Base-by-base conservation (phyloP, 2,329 filamentous ascomycete species). In the Epichloe uncinata region DNA sequence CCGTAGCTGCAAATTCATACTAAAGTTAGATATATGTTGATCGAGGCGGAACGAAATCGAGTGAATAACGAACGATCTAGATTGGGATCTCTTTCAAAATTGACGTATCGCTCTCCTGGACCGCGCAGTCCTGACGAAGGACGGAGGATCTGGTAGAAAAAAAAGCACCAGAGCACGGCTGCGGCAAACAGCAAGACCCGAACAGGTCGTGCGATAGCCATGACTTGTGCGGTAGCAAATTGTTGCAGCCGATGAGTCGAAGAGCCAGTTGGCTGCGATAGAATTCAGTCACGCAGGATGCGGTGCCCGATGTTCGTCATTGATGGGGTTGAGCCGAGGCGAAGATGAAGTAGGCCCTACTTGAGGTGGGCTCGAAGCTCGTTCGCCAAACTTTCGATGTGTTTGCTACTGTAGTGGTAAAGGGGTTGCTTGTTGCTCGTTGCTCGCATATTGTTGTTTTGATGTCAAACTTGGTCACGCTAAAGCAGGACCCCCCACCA, bases 121-220 rank as follows among this genome's bases (percentile, higher is more conserved):
- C 66, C 61, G 60, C 70, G 56, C 61, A 69, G 65, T 70, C 68
- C 55, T 37, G 69, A 67, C 20, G 77, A 72, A 8, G 78, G 74
- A 54, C 77, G 78, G 64, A 85, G 81, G 59, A 93, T 73, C 61
- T 87, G 84, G 57, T 86, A 84, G 56, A 94, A 68, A 60, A 95
- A 95, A 80, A 66, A 90, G 54, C 86, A 73, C 73, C 87, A 85
- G 56, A 94, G 71, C 53, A 85, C 66, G 59, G 87, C 70, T 55
- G 84, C 86, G 54, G 80, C 73, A 56, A 85, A 75, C 57, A 80
- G 84, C 63, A 95, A 73, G 61, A 85, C 80, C 69, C 90, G 82
- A 64, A 95, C 84, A 51, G 88, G 87, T 72, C 84, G 83, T 63
- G 88, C 87, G 64, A 95, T 74, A 61, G 85, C 87, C 89, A 95